Conservation (phyloP, 2,329 filamentous ascomycete species). For the Curvularia eragrostidis region DNA sequence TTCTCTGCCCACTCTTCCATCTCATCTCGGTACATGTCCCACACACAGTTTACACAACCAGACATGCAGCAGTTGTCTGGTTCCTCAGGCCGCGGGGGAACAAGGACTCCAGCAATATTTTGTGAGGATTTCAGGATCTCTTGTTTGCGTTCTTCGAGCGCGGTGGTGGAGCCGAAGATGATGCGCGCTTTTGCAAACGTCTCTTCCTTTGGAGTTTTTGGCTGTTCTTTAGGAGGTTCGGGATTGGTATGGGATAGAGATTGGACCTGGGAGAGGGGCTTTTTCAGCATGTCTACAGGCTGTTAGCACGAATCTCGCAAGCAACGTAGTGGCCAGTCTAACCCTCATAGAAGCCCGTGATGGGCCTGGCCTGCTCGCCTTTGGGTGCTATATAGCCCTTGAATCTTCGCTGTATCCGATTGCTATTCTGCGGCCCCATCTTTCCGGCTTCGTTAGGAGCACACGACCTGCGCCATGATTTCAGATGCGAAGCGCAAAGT, state of each 20-base stretch:
- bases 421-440: constrained; percentile 42
- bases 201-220: constrained; percentile 60
- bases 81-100: constrained; percentile 84
- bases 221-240: constrained; percentile 44
- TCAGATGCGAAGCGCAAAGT: constrained; percentile 37
- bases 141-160: constrained; percentile 71
- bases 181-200: constrained; percentile 67
- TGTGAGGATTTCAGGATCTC: constrained; percentile 65
- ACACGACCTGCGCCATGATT: constrained; percentile 21
- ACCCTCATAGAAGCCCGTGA: constrained; percentile 51
- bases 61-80: constrained; percentile 99
- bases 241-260: constrained; percentile 44
- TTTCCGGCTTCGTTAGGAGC: constrained; percentile 11
- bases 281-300: constrained; percentile 48
- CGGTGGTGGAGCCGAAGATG: constrained; percentile 81
- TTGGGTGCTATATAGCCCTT: constrained; percentile 47
- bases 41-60: constrained; percentile 96
- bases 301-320: constrained; percentile 19
- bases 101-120: constrained; percentile 76
- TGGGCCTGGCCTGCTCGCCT: constrained; percentile 49
- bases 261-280: constrained; percentile 35
- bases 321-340: background rate
- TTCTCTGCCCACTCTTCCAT: constrained; percentile 84
- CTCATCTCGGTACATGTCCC: constrained; percentile 90
- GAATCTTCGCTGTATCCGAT: constrained; percentile 45